These are phyloP conservation scores for Emergomyces pasteurianus DNA, from an alignment of 2,329 filamentous ascomycete genomes.

Conservation along the genomic window DNA sequence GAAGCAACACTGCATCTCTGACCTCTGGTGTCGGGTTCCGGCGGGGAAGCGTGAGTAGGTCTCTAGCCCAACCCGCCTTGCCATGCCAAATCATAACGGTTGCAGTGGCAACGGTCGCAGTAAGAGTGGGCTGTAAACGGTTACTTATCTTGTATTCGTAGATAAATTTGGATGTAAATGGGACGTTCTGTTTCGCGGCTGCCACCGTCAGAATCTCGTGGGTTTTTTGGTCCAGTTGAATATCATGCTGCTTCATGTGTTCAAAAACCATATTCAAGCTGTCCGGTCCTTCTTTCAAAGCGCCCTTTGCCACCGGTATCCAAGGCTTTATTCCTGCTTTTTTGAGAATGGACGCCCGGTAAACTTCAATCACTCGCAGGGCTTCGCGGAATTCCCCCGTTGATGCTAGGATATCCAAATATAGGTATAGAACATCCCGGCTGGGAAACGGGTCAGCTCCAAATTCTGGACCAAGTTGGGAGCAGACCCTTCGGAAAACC, in stretches of 20 bases:
- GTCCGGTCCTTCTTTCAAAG: conserved; percentile 37
- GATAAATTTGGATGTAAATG: conserved; percentile 55
- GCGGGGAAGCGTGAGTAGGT: conserved; percentile 42
- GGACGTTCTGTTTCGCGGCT: conserved; percentile 46
- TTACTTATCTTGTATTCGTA: conserved; percentile 42
- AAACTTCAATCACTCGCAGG: conserved; percentile 32
- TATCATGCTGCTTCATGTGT: conserved; percentile 13
- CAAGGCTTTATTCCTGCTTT: conserved; percentile 25
- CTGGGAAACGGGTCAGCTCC: conserved; percentile 8
- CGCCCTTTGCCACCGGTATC: conserved; percentile 41
- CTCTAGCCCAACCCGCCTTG: conserved; percentile 50
- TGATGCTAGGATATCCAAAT: conserved; percentile 40
- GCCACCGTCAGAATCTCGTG: conserved; percentile 47
- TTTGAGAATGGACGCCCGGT: conserved; percentile 24
- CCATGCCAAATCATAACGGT: conserved; percentile 49
- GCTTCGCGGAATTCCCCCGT: conserved; percentile 48
- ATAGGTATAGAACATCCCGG: conserved; percentile 31
- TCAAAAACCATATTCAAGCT: conserved; percentile 13
- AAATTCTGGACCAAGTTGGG: not conserved
- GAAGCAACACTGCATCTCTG: conserved; percentile 65
- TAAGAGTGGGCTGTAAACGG: conserved; percentile 30
- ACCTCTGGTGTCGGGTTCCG: conserved; percentile 40
- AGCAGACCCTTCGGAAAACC: conserved; percentile 23
- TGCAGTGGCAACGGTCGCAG: conserved; percentile 45
- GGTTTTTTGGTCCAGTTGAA: conserved; percentile 26